Conservation (phyloP, 495 filamentous ascomycete species). For the Pyrenula massariospora region DNA sequence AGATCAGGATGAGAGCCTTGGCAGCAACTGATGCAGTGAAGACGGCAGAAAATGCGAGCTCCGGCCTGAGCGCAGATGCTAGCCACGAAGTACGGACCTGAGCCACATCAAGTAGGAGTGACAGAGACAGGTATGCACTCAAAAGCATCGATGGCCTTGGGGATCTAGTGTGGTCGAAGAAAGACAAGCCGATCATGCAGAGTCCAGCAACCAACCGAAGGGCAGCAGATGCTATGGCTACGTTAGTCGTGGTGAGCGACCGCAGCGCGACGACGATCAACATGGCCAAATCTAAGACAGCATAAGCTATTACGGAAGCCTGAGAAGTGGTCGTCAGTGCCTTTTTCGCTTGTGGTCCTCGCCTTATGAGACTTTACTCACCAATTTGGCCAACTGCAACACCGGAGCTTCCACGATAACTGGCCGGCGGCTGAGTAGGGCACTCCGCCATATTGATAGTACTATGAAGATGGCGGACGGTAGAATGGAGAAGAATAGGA, state of each 20-base stretch:
- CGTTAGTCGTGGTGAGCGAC: background rate
- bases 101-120: conserved; percentile 27
- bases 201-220: conserved; percentile 28
- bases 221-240: conserved; percentile 33
- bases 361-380: conserved; percentile 25
- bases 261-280: conserved; percentile 12
- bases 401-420: conserved; percentile 5
- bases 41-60: conserved; percentile 13
- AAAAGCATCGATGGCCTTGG: conserved; percentile 28
- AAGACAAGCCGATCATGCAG: conserved; percentile 22
- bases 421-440: conserved; percentile 26
- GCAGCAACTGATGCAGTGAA: conserved; percentile 26
- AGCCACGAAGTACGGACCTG: conserved; percentile 28
- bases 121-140: conserved; percentile 23
- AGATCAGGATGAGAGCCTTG: conserved; percentile 30
- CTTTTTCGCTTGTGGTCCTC: no score
- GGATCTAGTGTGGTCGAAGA: conserved; percentile 23
- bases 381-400: background rate
- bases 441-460: conserved; percentile 28
- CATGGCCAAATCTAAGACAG: background rate
- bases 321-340: background rate
- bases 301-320: background rate
- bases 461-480: conserved; percentile 37
- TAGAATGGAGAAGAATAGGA: conserved; percentile 38
- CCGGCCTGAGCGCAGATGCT: background rate